Conservation (phyloP, 192 early-diverging fungal species). For the Coemansia guatemalensis region DNA sequence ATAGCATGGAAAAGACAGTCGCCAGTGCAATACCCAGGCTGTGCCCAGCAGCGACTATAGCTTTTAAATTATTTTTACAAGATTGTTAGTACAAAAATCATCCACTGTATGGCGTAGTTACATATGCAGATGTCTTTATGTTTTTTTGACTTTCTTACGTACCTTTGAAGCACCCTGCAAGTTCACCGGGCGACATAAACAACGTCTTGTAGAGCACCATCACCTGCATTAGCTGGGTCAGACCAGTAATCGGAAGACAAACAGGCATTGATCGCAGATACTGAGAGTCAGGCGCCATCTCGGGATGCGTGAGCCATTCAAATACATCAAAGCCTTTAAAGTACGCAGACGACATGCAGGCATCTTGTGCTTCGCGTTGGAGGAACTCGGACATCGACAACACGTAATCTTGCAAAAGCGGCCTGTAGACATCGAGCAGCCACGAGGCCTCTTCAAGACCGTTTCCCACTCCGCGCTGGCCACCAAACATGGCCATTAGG, state of each 20-base stretch:
- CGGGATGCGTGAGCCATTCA: slow-evolving; percentile 71
- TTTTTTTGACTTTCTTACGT: background rate
- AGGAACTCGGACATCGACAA: slow-evolving; percentile 70
- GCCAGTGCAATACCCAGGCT: slow-evolving; percentile 89
- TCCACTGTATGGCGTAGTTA: background rate
- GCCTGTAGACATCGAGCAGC: slow-evolving; percentile 72
- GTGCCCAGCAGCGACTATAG: slow-evolving; percentile 70
- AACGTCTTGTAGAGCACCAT: slow-evolving; percentile 68
- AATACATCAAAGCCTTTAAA: slow-evolving; percentile 73
- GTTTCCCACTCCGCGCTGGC: slow-evolving; percentile 82
- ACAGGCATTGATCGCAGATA: slow-evolving; percentile 72
- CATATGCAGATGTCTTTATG: background rate
- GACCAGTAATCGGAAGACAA: slow-evolving; percentile 78
- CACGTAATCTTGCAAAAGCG: slow-evolving; percentile 69
- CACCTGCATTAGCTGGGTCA: slow-evolving; percentile 84
- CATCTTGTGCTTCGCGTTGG: slow-evolving; percentile 55
- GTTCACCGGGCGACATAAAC: slow-evolving; percentile 54
- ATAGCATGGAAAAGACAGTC: slow-evolving; percentile 74
- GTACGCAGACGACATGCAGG: slow-evolving; percentile 56
- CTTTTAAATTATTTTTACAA: background rate
- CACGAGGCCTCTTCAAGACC: slow-evolving; percentile 79
- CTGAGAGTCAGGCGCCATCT: slow-evolving; percentile 65
- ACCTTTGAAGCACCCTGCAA: slow-evolving; percentile 33
- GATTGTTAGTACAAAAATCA: background rate
- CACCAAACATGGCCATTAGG: slow-evolving; percentile 88